Percentiles rank a stretch among this genome's conserved stretches.
phyloP scores from a whole-genome alignment of 2,329 filamentous ascomycete genomes.

The Arthrinium phaeospermum region DNA sequence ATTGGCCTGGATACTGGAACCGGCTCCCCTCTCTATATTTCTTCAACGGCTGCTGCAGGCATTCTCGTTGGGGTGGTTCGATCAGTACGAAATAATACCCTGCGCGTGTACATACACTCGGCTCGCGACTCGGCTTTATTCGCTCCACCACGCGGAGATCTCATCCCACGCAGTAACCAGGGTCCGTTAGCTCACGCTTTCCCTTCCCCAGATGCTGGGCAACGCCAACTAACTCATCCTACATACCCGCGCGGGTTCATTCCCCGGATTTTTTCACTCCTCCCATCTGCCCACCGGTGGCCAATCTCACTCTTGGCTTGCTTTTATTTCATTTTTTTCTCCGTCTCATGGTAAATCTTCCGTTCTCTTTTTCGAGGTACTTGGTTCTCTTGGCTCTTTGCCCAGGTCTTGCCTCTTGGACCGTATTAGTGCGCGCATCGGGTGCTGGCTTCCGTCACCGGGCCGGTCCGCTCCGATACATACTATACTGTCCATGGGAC shows the following conservation, averaged over 20 bases:
- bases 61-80: background rate
- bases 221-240: background rate
- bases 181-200: background rate
- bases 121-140: constrained; percentile 11
- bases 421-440: background rate
- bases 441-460: constrained; percentile 12
- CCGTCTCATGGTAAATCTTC: background rate
- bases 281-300: background rate
- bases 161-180: constrained; percentile 8
- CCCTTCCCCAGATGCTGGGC: background rate
- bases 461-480: constrained; percentile 9
- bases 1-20: background rate
- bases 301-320: background rate
- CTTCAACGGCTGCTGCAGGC: background rate
- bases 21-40: background rate
- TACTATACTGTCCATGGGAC: background rate
- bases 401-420: background rate
- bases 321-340: background rate
- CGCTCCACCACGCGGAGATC: background rate
- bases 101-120: background rate
- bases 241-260: background rate
- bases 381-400: background rate
- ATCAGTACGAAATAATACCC: background rate
- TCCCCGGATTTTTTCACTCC: background rate
- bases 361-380: background rate